Percentiles rank a stretch among this genome's conserved stretches.
Evolutionary conservation across 371 early-diverging fungal species (phyloP).

Genomic region (Mucor plumbeus): DNA sequence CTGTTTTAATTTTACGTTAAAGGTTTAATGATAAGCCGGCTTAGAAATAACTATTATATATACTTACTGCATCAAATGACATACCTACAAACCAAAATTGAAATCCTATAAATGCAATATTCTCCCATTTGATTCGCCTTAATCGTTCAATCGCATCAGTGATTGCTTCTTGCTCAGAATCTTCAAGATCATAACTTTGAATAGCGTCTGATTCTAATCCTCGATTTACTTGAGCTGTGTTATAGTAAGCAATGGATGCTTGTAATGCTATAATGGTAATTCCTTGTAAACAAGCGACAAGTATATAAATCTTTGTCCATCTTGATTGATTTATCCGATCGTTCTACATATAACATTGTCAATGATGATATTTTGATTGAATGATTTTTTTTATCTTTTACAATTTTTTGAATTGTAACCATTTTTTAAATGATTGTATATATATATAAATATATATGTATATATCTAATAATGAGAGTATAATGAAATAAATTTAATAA

Average conservation of each 20-base stretch:
- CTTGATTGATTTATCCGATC: conserved; percentile 43
- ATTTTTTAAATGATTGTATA: conserved; percentile 1
- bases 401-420: conserved; percentile 25
- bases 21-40: too few relatives aligned
- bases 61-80: conserved; percentile 55
- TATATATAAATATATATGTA: neutral
- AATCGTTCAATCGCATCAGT: conserved; percentile 34
- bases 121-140: conserved; percentile 52
- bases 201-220: conserved; percentile 16
- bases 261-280: conserved; percentile 44
- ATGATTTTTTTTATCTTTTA: neutral
- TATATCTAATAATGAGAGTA: neutral
- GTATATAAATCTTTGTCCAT: conserved; percentile 45
- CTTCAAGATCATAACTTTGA: conserved; percentile 11
- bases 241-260: conserved; percentile 42
- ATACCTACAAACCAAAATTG: conserved; percentile 53
- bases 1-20: conserved; percentile 15
- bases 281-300: conserved; percentile 45
- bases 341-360: conserved; percentile 22
- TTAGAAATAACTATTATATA: neutral
- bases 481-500: neutral
- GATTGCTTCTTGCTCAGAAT: conserved; percentile 7
- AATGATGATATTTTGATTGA: too few relatives aligned
- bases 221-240: conserved; percentile 31
- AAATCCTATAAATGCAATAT: conserved; percentile 50